phyloP scores from a whole-genome alignment of 1,284 basidiomycete species.

The Mycosarcoma maydis region DNA sequence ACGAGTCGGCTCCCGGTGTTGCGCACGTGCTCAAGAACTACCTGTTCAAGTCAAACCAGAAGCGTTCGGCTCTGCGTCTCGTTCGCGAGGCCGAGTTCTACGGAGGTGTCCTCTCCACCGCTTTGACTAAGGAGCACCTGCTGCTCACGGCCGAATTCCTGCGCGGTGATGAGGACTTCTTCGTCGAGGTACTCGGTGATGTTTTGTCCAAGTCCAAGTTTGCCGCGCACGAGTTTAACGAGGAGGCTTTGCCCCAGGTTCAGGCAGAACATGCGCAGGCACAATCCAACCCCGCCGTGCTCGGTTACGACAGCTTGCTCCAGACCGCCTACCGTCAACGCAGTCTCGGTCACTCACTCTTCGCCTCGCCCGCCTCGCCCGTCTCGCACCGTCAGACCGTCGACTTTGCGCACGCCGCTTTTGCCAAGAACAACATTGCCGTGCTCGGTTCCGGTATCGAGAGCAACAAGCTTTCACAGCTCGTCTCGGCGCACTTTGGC shows the following conservation, averaged over 20 bases:
- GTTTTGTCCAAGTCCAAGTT: constrained; percentile 59
- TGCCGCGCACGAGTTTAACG: constrained; percentile 61
- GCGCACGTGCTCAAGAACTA: constrained; percentile 60
- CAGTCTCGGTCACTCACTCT: constrained; percentile 62
- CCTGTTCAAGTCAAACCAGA: constrained; percentile 64
- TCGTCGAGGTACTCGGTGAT: constrained; percentile 64
- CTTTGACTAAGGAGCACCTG: constrained; percentile 87
- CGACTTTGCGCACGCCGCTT: constrained; percentile 51
- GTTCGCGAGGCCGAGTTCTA: constrained; percentile 92
- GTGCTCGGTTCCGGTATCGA: constrained; percentile 63
- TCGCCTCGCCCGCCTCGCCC: constrained; percentile 60
- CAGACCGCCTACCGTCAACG: constrained; percentile 65
- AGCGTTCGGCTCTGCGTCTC: constrained; percentile 85
- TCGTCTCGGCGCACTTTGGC: constrained; percentile 56
- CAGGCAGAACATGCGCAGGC: constrained; percentile 57
- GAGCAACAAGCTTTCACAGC: constrained; percentile 44
- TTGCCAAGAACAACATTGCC: constrained; percentile 65
- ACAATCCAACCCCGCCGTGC: constrained; percentile 48
- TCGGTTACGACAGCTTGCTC: constrained; percentile 60
- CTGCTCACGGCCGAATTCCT: constrained; percentile 93
- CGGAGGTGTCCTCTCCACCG: constrained; percentile 89
- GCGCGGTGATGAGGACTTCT: constrained; percentile 80
- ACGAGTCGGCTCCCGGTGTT: constrained; percentile 57
- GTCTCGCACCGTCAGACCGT: constrained; percentile 51
- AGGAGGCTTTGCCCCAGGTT: constrained; percentile 63